Evolutionary conservation across 2,329 filamentous ascomycete species (phyloP).

Genomic region (Colletotrichum aenigma): DNA sequence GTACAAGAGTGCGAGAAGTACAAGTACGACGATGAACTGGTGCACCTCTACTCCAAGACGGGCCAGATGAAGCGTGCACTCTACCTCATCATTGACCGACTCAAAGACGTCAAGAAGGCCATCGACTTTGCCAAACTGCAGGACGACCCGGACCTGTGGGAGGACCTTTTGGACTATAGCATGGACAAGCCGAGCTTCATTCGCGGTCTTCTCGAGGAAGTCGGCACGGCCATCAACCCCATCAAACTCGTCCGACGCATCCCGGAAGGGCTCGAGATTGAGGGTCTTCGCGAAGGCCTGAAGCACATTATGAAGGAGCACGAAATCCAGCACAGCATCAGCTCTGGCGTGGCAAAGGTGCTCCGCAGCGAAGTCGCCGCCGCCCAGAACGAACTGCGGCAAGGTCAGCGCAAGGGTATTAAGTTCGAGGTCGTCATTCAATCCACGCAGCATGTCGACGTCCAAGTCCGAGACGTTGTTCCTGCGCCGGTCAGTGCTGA

Average conservation of each 20-base stretch:
- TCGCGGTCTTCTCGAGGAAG: constrained; percentile 87
- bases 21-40: constrained; percentile 89
- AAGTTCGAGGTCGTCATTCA: constrained; percentile 78
- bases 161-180: constrained; percentile 90
- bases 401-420: constrained; percentile 82
- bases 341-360: constrained; percentile 85
- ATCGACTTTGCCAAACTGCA: constrained; percentile 95
- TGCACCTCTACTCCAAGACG: constrained; percentile 93
- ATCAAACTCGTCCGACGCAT: constrained; percentile 90
- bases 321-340: constrained; percentile 93
- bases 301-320: constrained; percentile 93
- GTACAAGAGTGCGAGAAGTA: constrained; percentile 79
- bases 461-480: constrained; percentile 43
- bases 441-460: constrained; percentile 44
- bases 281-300: constrained; percentile 86
- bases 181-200: constrained; percentile 99
- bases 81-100: constrained; percentile 90
- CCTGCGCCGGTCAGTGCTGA: constrained; percentile 12
- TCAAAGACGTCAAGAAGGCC: constrained; percentile 88
- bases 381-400: constrained; percentile 81
- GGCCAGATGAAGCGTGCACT: constrained; percentile 92
- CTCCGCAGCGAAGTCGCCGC: constrained; percentile 84
- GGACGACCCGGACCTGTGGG: constrained; percentile 91
- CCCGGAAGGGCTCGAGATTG: constrained; percentile 90
- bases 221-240: constrained; percentile 91